These are phyloP conservation scores for Cyclostephanos tholiformis DNA, from an alignment of 108 stramenopile species.

Conservation along the genomic window DNA sequence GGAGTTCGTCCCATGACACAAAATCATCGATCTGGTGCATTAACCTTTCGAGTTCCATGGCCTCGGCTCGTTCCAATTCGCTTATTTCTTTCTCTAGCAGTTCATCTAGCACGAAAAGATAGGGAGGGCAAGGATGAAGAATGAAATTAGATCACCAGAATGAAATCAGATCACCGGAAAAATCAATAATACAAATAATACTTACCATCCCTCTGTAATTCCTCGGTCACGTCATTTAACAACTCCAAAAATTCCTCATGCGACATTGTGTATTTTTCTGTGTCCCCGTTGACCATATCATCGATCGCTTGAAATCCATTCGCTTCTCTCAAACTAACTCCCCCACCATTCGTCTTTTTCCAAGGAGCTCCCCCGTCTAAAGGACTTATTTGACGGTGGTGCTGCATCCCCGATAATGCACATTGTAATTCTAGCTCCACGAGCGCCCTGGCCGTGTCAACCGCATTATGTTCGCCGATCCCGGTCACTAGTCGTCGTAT, in stretches of 20 bases:
- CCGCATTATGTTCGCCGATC: slow-evolving; percentile 9
- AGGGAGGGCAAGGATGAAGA: neutral
- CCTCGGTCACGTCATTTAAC: slow-evolving; percentile 36
- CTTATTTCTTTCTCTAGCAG: slow-evolving; percentile 21
- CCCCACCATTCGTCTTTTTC: slow-evolving; percentile 17
- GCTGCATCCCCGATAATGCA: slow-evolving; percentile 22
- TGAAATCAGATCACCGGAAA: neutral
- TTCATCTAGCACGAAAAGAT: slow-evolving; percentile 14
- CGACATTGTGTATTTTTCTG: slow-evolving; percentile 24
- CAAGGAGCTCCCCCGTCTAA: slow-evolving; percentile 9
- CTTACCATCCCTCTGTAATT: slow-evolving; percentile 28
- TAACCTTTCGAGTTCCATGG: slow-evolving; percentile 22
- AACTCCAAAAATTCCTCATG: slow-evolving; percentile 25
- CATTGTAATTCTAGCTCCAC: slow-evolving; percentile 36
- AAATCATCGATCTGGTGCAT: slow-evolving; percentile 29
- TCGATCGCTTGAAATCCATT: slow-evolving; percentile 7
- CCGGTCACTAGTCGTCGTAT: slow-evolving; percentile 1
- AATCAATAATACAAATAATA: neutral
- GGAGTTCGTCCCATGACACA: slow-evolving; percentile 19
- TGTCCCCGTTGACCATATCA: neutral
- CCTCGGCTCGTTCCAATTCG: slow-evolving; percentile 32
- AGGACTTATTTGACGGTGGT: slow-evolving; percentile 4
- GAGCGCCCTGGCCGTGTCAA: slow-evolving; percentile 28
- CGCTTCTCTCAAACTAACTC: neutral
- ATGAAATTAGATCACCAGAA: too few relatives aligned